These are phyloP conservation scores for Exophiala xenobiotica DNA, from an alignment of 2,329 filamentous ascomycete genomes.

Conservation along the genomic window DNA sequence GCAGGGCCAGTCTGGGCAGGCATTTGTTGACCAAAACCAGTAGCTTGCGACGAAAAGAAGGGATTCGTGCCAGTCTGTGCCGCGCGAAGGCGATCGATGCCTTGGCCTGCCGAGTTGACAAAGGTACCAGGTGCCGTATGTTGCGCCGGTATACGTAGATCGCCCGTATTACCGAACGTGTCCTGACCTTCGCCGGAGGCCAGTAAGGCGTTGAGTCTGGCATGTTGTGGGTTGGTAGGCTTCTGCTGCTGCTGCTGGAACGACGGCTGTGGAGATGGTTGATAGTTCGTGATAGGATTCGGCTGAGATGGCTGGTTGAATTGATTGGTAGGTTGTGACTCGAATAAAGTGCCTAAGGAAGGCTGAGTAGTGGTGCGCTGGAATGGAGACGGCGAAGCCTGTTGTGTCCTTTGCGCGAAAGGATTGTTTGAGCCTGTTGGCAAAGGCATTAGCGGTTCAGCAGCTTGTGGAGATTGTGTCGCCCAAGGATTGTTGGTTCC, in stretches of 20 bases:
- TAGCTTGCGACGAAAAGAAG: constrained; percentile 81
- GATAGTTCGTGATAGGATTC: constrained; percentile 54
- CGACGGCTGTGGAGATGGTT: constrained; percentile 41
- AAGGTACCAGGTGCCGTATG: constrained; percentile 96
- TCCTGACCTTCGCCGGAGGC: constrained; percentile 89
- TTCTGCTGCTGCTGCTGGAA: constrained; percentile 45
- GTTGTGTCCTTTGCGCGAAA: constrained; percentile 59
- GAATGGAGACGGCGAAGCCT: constrained; percentile 53
- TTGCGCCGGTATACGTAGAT: constrained; percentile 90
- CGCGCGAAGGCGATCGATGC: constrained; percentile 69
- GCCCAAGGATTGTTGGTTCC: constrained; percentile 97
- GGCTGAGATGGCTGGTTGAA: constrained; percentile 52
- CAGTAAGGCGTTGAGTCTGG: constrained; percentile 81
- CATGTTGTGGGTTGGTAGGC: constrained; percentile 57
- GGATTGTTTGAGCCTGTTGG: constrained; percentile 97
- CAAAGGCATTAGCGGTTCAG: constrained; percentile 70
- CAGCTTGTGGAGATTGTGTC: constrained; percentile 57
- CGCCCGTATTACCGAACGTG: constrained; percentile 96
- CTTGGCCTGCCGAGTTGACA: constrained; percentile 88
- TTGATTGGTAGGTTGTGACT: constrained; percentile 74
- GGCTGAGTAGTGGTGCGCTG: constrained; percentile 62
- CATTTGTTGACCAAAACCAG: constrained; percentile 53
- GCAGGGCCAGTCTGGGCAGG: constrained; percentile 55
- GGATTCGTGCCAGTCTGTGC: constrained; percentile 78
- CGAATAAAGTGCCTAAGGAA: constrained; percentile 71